Evolutionary conservation across 352 stramenopile species (phyloP), one percentile per base, ranked within the genome.

Genomic region (Thraustotheca clavata): DNA sequence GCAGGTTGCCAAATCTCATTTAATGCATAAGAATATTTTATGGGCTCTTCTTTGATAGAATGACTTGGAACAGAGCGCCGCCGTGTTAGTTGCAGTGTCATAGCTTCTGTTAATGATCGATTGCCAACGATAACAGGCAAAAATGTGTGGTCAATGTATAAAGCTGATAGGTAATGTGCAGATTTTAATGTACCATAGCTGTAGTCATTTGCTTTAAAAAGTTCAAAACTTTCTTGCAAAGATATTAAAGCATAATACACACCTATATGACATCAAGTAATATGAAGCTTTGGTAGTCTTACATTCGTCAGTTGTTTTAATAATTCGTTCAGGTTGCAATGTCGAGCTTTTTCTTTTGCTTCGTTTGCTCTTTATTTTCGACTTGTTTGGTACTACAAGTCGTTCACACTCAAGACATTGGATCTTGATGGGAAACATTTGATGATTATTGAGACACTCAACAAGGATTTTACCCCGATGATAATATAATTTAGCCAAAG

Each of bases 221-320:
- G 40, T 27, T 65, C 57, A 41, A 50, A 65, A 46, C 57, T 65
- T 20, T 65, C 40, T 40, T 65, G 57, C 6, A 65, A 41, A n/a
- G 36, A 20, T 3, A 40, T 40, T 11, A 65, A 8, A 18, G 33
- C 46, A 46, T 65, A 24, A 24, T 65, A 65, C 9, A 65, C 16
- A 33, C 57, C 57, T 65, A 65, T 43, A 43, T 43, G 16, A 43
- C 20, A 43, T 43, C 16, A 43, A 14, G 22, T 50, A 50, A 50
- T 29, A 29, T n/a, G n/a, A n/a, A n/a, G n/a, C n/a, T n/a, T 18
- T 16, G 48, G 8, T 2, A 41, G 20, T 8, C 34, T 40, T 54
- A 35, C 57, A 54, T 54, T 65, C 57, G 22, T 65, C 57, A 0
- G 32, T 22, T n/a, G 35, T 24, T 1, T 43, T 24, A 5, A 54